Percentiles rank a stretch among this genome's conserved stretches.
Conservation (phyloP, 108 stramenopile species). For the Pseudonitzschia multistriata region DNA sequence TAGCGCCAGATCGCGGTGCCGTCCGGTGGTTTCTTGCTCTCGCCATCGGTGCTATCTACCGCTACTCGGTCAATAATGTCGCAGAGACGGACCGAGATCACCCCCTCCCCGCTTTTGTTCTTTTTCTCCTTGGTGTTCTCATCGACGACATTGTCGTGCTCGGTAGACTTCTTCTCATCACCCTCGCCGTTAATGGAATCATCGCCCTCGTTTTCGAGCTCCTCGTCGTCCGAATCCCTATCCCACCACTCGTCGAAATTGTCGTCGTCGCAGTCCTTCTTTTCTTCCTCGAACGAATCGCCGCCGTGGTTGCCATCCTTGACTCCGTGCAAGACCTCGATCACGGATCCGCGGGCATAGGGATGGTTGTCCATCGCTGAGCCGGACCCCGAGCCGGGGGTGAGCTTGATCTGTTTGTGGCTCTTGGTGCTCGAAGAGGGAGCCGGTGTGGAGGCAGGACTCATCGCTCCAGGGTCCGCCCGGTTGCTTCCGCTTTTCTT, state of each 20-base stretch:
- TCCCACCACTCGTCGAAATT: conserved; percentile 16
- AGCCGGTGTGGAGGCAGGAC: no score
- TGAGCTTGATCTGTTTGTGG: conserved; percentile 5
- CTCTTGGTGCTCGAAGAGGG: neutral
- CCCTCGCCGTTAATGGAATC: neutral
- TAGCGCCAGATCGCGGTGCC: neutral
- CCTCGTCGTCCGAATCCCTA: conserved; percentile 18
- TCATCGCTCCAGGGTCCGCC: no score
- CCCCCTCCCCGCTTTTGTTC: neutral
- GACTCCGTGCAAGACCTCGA: conserved; percentile 72
- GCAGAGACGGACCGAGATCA: conserved; percentile 53
- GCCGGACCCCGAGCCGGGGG: neutral
- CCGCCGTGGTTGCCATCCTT: conserved; percentile 25
- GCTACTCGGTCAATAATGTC: conserved; percentile 83
- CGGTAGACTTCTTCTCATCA: neutral
- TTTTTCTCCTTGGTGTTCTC: neutral
- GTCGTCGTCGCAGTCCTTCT: conserved; percentile 17
- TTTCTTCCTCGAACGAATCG: neutral
- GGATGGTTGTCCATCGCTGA: conserved; percentile 73
- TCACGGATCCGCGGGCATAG: conserved; percentile 77
- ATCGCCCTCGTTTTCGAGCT: conserved; percentile 9
- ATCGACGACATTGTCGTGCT: neutral
- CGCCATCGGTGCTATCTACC: conserved; percentile 5
- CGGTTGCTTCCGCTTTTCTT: neutral
- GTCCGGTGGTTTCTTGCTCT: neutral